Conservation (phyloP, 345 rosid genomes). For the Iberis pinnata region DNA sequence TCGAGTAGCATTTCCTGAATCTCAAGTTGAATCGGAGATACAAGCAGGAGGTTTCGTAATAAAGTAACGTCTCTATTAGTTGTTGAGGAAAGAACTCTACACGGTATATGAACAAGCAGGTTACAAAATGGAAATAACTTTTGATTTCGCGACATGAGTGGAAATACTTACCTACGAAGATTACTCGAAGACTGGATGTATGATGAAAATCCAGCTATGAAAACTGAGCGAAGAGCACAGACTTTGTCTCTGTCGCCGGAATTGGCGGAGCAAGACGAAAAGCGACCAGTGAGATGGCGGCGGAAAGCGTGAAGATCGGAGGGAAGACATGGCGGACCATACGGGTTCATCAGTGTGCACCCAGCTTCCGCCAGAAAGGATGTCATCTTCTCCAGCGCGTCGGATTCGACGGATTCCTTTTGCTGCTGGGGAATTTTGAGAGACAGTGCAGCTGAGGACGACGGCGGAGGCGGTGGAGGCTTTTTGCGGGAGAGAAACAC, state of each 20-base stretch:
- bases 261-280: slow-evolving; percentile 31
- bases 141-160: neutral
- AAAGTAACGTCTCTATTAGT: slow-evolving; percentile 45
- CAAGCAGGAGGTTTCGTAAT: slow-evolving; percentile 55
- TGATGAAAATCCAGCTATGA: slow-evolving; percentile 46
- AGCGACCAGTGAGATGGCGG: slow-evolving; percentile 44
- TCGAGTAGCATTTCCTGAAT: slow-evolving; percentile 58
- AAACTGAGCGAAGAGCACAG: slow-evolving; percentile 36
- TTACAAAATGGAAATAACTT: slow-evolving; percentile 5
- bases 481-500: slow-evolving; percentile 48
- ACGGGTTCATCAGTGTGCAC: slow-evolving; percentile 54
- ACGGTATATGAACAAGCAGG: neutral
- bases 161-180: slow-evolving; percentile 43
- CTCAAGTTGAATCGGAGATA: slow-evolving; percentile 57
- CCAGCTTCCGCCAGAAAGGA: slow-evolving; percentile 66
- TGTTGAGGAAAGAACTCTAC: slow-evolving; percentile 46
- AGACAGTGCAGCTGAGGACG: slow-evolving; percentile 32
- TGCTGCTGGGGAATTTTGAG: slow-evolving; percentile 38
- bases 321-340: slow-evolving; percentile 62
- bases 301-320: slow-evolving; percentile 55
- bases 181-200: slow-evolving; percentile 47
- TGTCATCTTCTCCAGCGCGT: slow-evolving; percentile 45
- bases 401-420: slow-evolving; percentile 16
- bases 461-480: slow-evolving; percentile 34
- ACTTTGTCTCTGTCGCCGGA: slow-evolving; percentile 19